These are phyloP conservation scores for Ophiosphaerella narmari DNA, from an alignment of 2,329 filamentous ascomycete species.

Conservation along the genomic window DNA sequence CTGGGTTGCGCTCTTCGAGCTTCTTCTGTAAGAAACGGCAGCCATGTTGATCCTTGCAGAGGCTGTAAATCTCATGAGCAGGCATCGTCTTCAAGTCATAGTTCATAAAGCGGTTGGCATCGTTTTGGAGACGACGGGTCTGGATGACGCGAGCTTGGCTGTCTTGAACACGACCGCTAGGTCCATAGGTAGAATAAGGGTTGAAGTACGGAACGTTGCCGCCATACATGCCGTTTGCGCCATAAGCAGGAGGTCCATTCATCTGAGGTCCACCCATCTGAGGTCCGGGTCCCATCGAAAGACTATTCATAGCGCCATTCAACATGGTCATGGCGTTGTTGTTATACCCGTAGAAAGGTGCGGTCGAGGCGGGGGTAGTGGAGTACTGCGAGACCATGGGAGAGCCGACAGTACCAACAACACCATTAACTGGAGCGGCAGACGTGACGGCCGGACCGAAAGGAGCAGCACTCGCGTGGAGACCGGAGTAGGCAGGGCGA, in stretches of 20 bases:
- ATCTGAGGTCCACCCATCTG: constrained; percentile 51
- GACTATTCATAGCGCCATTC: constrained; percentile 69
- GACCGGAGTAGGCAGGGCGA: constrained; percentile 69
- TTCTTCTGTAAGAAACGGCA: constrained; percentile 98
- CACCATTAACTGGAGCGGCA: constrained; percentile 24
- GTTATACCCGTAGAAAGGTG: constrained; percentile 56
- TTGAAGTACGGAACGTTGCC: constrained; percentile 27
- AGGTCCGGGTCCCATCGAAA: constrained; percentile 50
- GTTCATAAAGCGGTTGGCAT: constrained; percentile 77
- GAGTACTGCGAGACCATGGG: constrained; percentile 43
- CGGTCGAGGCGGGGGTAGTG: constrained; percentile 18
- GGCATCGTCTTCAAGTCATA: constrained; percentile 78
- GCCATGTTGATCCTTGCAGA: constrained; percentile 98
- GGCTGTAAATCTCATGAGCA: constrained; percentile 76
- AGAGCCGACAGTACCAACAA: constrained; percentile 31
- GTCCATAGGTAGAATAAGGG: constrained; percentile 45
- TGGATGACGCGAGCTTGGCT: constrained; percentile 77
- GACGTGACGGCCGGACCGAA: constrained; percentile 69
- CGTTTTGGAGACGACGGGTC: constrained; percentile 72
- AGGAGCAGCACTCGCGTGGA: constrained; percentile 79
- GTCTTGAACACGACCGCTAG: constrained; percentile 64
- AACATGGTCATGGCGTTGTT: constrained; percentile 62
- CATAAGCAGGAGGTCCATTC: constrained; percentile 33
- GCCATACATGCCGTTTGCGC: constrained; percentile 28
- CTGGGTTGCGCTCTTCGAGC: constrained; percentile 83